A percentile compares a stretch with the other conserved stretches of the same genome.
Evolutionary conservation across 192 early-diverging fungal species (phyloP).

Genomic region (Pilaira anomala): DNA sequence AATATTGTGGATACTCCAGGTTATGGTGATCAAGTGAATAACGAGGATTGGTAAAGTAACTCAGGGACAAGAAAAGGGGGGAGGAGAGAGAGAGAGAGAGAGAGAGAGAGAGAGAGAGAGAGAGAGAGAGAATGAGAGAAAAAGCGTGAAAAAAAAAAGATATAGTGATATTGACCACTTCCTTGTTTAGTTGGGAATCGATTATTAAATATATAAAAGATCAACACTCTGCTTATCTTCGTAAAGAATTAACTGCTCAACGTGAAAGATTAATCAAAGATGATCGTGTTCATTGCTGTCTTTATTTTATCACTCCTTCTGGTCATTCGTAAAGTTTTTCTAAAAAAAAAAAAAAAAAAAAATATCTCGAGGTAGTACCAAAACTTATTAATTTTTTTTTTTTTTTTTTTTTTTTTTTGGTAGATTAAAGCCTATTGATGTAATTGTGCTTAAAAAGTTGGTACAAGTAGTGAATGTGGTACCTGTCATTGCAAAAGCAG

Average conservation of each 20-base stretch:
- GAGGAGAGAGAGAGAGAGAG: not conserved
- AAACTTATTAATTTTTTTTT: constrained; percentile 11
- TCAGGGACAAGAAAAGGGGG: not conserved
- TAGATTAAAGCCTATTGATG: constrained; percentile 83
- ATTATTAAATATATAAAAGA: constrained; percentile 99
- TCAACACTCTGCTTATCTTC: constrained; percentile 93
- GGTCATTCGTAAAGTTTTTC: constrained; percentile 74
- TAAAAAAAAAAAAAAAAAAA: too few relatives aligned
- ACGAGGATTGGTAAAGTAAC: constrained; percentile 82
- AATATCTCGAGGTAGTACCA: not conserved
- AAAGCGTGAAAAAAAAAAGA: too few relatives aligned
- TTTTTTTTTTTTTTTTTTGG: not conserved
- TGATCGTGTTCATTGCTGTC: constrained; percentile 90
- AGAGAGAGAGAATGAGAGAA: not conserved
- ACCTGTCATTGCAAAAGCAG: constrained; percentile 88
- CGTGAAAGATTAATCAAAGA: constrained; percentile 91
- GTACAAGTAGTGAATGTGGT: constrained; percentile 84
- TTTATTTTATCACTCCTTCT: constrained; percentile 96
- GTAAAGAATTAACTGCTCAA: constrained; percentile 86
- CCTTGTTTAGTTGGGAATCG: constrained; percentile 79
- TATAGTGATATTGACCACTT: not conserved
- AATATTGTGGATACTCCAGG: constrained; percentile 98
- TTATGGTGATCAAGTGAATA: constrained; percentile 98
- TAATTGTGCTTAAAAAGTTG: constrained; percentile 80
- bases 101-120: too few relatives aligned